Base-by-base conservation (phyloP, 2,329 filamentous ascomycete species). In the Elsinoe batatas region DNA sequence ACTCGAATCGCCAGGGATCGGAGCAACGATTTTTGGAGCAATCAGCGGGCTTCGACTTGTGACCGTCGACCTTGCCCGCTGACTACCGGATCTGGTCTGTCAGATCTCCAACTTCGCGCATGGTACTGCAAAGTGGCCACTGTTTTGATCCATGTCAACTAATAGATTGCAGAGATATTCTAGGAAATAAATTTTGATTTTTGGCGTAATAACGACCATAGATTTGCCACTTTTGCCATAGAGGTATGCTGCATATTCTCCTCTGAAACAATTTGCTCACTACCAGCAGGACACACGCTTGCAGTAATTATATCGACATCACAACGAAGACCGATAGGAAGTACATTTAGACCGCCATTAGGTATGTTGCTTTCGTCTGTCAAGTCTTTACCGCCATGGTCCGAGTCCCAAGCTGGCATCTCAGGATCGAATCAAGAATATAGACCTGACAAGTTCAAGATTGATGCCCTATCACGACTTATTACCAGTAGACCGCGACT, bases 191-290 rank as follows among this genome's bases (percentile, higher is more conserved):
- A 33, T 35, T 36, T 51, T 33, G 17, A n/a, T 51, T 51, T 51
- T 33, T 11, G 47, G 47, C 47, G 47, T 20, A 32, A 17, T 51
- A 35, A 51, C 47, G 47, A 51, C 47, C 47, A 51, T 51, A 51
- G 47, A 51, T 51, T 51, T 51, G 47, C 47, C 33, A 51, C 47
- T 32, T 32, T 36, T 37, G 47, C 10, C n/a, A 37, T 32, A 51
- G 18, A 49, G 44, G 44, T 49, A 35, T 20, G 17, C 7, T 20
- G 13, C 32, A 18, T 11, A 36, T 13, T 5, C 11, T 17, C 30
- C 22, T 13, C 10, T 33, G 11, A 15, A 13, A 13, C 33, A 12
- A 22, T n/a, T 51, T 38, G 26, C 11, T 37, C 7, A 51, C 47
- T 51, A 10, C 3, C 17, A 35, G 10, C 33, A 51, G 33, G 17